Percentiles rank a stretch among this genome's conserved stretches.
Evolutionary conservation across 108 stramenopile genomes (phyloP).

Genomic region (Skeletonema costatum): DNA sequence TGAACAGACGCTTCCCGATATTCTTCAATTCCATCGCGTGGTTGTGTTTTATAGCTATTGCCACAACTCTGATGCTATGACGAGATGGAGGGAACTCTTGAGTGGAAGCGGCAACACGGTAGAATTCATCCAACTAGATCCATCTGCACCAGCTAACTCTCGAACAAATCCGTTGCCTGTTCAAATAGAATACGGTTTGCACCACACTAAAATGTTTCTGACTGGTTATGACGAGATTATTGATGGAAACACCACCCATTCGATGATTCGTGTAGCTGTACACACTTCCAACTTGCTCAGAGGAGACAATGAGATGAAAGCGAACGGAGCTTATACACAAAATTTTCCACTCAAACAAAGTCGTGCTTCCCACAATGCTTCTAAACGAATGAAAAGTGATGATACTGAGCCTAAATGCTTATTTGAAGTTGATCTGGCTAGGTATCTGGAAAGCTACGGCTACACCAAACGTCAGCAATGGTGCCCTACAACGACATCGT

Average conservation of each 20-base stretch:
- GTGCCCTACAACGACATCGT: conserved; percentile 3
- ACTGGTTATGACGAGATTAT: conserved; percentile 54
- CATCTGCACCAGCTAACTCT: conserved; percentile 47
- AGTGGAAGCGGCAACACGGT: conserved; percentile 30
- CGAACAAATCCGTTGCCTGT: conserved; percentile 28
- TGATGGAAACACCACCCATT: conserved; percentile 5
- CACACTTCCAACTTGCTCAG: conserved; percentile 74
- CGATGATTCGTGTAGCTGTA: conserved; percentile 62
- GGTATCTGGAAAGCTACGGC: conserved; percentile 66
- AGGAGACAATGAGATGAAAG: conserved; percentile 61
- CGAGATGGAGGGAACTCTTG: conserved; percentile 18
- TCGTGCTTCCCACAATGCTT: neutral
- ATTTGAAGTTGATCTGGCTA: conserved; percentile 71
- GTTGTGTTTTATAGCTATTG: conserved; percentile 58
- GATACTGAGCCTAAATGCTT: conserved; percentile 15
- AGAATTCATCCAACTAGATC: conserved; percentile 35
- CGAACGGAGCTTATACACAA: conserved; percentile 68
- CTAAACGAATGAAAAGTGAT: conserved; percentile 5
- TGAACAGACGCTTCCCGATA: conserved; percentile 53
- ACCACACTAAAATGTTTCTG: conserved; percentile 84
- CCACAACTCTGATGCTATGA: neutral
- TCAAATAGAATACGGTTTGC: conserved; percentile 57
- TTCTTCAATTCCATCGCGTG: conserved; percentile 55
- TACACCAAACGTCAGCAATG: conserved; percentile 47
- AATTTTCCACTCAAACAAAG: conserved; percentile 67